Conservation (phyloP, 495 filamentous ascomycete species). For the Penicillium canariense region DNA sequence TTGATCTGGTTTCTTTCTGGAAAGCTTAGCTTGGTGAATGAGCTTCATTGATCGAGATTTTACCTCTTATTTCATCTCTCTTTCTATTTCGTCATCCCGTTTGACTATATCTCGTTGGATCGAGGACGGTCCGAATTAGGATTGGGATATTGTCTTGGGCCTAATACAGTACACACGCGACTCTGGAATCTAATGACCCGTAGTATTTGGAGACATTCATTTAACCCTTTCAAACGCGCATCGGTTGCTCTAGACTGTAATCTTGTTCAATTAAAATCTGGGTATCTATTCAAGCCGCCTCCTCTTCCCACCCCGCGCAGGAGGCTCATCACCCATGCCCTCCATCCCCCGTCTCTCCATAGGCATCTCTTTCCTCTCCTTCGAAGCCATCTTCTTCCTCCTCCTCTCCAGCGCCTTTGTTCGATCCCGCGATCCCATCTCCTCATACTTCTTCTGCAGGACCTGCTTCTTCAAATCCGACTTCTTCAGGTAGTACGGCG, state of each 20-base stretch:
- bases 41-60: conserved; percentile 11
- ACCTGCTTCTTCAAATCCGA: conserved; percentile 83
- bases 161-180: background rate
- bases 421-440: conserved; percentile 77
- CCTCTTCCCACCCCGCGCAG: conserved; percentile 30
- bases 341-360: conserved; percentile 53
- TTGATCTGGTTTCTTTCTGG: conserved; percentile 15
- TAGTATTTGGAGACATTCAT: background rate
- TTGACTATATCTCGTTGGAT: background rate
- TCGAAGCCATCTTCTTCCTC: conserved; percentile 76
- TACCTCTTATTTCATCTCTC: conserved; percentile 2
- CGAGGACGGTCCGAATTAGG: background rate
- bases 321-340: conserved; percentile 17
- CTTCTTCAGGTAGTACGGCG: conserved; percentile 88
- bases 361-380: conserved; percentile 80
- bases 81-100: background rate
- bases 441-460: conserved; percentile 71
- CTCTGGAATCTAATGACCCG: background rate
- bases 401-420: conserved; percentile 76
- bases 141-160: background rate
- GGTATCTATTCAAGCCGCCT: conserved; percentile 30
- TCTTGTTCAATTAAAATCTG: background rate
- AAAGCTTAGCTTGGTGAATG: conserved; percentile 22
- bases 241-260: background rate
- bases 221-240: background rate